A percentile compares a stretch with the other conserved stretches of the same genome.
Conservation (phyloP, 176 grass and related monocot species). For the Stipa capillata region DNA sequence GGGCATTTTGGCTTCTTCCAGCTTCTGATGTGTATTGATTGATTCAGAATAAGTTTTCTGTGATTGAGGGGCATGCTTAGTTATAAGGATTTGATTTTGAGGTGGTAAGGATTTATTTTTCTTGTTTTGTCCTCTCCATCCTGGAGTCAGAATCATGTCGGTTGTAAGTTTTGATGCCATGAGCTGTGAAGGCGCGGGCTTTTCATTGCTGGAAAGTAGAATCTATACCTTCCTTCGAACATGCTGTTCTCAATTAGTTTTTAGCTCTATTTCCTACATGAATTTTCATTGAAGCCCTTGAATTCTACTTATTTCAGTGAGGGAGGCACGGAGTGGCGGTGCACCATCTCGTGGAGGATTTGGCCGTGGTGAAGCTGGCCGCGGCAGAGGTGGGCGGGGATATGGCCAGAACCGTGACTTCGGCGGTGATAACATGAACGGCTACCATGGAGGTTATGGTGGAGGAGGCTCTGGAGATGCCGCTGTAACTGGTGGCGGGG, state of each 20-base stretch:
- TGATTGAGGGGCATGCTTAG: neutral
- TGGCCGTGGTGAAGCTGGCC: conserved; percentile 54
- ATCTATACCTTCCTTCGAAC: neutral
- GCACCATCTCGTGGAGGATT: conserved; percentile 48
- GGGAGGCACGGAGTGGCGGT: conserved; percentile 26
- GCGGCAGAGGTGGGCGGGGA: conserved; percentile 46
- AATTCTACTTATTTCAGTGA: conserved; percentile 33
- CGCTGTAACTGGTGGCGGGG: conserved; percentile 8
- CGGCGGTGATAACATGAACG: conserved; percentile 35
- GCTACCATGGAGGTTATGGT: conserved; percentile 43
- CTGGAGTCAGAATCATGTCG: neutral
- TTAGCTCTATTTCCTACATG: neutral
- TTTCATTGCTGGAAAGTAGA: conserved; percentile 12
- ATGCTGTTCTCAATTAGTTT: neutral
- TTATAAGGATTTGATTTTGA: neutral
- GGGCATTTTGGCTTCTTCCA: neutral
- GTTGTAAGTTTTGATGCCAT: neutral
- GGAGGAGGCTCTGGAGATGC: conserved; percentile 20
- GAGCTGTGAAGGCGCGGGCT: neutral
- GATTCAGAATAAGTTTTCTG: neutral
- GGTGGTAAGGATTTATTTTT: neutral
- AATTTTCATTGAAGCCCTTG: neutral
- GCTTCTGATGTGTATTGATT: neutral
- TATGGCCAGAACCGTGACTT: conserved; percentile 47
- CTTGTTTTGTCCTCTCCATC: neutral